Evolutionary conservation across 805 yeast genomes (phyloP), one percentile per base, ranked within the genome.

Genomic region (Starmerella apis): DNA sequence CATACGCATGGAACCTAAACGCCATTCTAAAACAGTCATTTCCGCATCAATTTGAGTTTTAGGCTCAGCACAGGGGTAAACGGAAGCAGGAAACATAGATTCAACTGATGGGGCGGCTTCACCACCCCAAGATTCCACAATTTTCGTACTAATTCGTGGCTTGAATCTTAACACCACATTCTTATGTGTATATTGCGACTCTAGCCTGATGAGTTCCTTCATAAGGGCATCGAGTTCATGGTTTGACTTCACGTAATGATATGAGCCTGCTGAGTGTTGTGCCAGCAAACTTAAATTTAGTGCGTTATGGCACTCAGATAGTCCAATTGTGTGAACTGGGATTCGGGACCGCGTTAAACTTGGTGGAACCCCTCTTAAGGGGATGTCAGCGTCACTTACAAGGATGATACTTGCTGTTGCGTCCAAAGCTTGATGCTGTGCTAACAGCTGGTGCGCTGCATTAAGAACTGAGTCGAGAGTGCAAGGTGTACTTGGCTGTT

Each of bases 391-490:
- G 11, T 35, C 33, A 13, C 43, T n/a, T 3, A 48, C 47, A 1
- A 54, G 28, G 1, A 51, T n/a, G 6, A 53, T 30, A n/a, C 50
- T 47, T 2, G 48, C 48, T 3, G 43, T 24, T 1, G 47, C 19
- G 3, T 18, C n/a, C 8, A 9, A 4, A 3, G 41, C 30, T 4
- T 30, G 5, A 27, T 30, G 39, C 10, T 20, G 13, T 14, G n/a
- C 25, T 3, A 50, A 41, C 2, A 50, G 16, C 22, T 24, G 19
- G 19, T 18, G 43, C 9, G 45, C 35, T 4, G 25, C 35, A 7
- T 8, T 14, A 11, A 42, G 24, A 18, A 42, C 45, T 2, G 11
- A n/a, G 20, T 42, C 45, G 8, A 42, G 25, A 3, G 25, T 16
- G 19, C 5, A 42, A 9, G 31, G 14, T 24, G 43, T 7, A 13